These are phyloP conservation scores for Verticillium isaacii DNA, from an alignment of 2,329 filamentous ascomycete species.

Conservation along the genomic window DNA sequence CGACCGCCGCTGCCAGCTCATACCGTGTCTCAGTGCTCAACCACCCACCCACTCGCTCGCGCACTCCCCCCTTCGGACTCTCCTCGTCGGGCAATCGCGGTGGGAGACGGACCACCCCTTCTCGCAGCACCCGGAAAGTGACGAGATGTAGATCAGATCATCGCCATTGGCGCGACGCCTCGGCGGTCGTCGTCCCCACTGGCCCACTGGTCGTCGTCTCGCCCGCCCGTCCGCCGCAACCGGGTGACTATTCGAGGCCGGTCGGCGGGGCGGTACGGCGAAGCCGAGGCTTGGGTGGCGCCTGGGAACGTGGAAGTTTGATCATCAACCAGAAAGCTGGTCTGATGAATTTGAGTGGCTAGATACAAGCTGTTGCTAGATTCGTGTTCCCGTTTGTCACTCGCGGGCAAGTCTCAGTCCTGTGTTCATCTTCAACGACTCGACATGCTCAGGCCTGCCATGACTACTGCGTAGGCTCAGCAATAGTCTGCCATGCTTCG, in stretches of 20 bases:
- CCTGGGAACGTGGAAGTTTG: too few relatives aligned
- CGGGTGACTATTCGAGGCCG: neutral
- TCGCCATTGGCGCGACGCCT: neutral
- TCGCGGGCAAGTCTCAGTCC: too few relatives aligned
- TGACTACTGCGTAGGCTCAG: too few relatives aligned
- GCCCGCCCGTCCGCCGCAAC: neutral
- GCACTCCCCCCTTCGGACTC: neutral
- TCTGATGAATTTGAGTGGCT: too few relatives aligned
- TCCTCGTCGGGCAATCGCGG: neutral
- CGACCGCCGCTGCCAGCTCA: neutral
- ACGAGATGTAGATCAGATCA: neutral
- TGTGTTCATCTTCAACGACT: too few relatives aligned
- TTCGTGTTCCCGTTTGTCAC: too few relatives aligned
- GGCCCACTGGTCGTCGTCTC: neutral
- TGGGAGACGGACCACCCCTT: neutral
- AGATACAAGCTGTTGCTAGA: too few relatives aligned
- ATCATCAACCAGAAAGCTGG: too few relatives aligned
- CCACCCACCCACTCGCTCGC: neutral
- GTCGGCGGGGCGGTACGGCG: neutral
- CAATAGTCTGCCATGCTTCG: too few relatives aligned
- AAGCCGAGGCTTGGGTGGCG: neutral
- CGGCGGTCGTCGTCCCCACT: neutral
- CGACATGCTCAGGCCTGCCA: too few relatives aligned
- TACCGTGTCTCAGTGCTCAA: neutral
- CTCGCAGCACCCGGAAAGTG: neutral